Evolutionary conservation across 2,329 filamentous ascomycete species (phyloP).

Genomic region (Drechslera avenae): DNA sequence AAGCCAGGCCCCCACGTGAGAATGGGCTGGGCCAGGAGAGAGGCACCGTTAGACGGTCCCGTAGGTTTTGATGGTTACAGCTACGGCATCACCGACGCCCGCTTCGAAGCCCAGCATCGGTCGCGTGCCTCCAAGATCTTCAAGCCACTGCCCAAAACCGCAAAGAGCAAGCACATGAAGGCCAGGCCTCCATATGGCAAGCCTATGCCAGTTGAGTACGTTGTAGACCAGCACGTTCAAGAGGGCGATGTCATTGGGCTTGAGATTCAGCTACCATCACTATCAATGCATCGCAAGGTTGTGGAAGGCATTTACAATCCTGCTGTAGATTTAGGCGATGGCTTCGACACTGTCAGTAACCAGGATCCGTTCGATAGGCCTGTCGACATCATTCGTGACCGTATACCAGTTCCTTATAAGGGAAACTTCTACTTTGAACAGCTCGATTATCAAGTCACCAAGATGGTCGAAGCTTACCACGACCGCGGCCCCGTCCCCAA

Average conservation of each 20-base stretch:
- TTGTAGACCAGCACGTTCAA: slow-evolving; percentile 75
- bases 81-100: slow-evolving; percentile 87
- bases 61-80: slow-evolving; percentile 92
- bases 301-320: slow-evolving; percentile 88
- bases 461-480: slow-evolving; percentile 75
- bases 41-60: slow-evolving; percentile 80
- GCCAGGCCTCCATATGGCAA: slow-evolving; percentile 43
- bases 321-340: slow-evolving; percentile 70
- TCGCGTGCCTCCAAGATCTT: slow-evolving; percentile 90
- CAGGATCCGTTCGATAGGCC: slow-evolving; percentile 56
- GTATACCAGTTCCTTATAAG: slow-evolving; percentile 93
- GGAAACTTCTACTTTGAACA: slow-evolving; percentile 92
- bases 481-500: slow-evolving; percentile 59
- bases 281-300: slow-evolving; percentile 84
- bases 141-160: slow-evolving; percentile 46
- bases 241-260: slow-evolving; percentile 95
- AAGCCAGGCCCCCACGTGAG: slow-evolving; percentile 69
- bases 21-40: slow-evolving; percentile 82
- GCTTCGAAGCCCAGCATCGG: slow-evolving; percentile 90
- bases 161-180: slow-evolving; percentile 50
- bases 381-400: slow-evolving; percentile 88
- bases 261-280: slow-evolving; percentile 86
- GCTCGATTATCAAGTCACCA: slow-evolving; percentile 84
- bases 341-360: slow-evolving; percentile 55
- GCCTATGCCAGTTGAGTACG: slow-evolving; percentile 44